Percentiles rank a stretch among this genome's conserved stretches.
Evolutionary conservation across 2,329 filamentous ascomycete species (phyloP).

Genomic region (Gaeumannomyces sp.): DNA sequence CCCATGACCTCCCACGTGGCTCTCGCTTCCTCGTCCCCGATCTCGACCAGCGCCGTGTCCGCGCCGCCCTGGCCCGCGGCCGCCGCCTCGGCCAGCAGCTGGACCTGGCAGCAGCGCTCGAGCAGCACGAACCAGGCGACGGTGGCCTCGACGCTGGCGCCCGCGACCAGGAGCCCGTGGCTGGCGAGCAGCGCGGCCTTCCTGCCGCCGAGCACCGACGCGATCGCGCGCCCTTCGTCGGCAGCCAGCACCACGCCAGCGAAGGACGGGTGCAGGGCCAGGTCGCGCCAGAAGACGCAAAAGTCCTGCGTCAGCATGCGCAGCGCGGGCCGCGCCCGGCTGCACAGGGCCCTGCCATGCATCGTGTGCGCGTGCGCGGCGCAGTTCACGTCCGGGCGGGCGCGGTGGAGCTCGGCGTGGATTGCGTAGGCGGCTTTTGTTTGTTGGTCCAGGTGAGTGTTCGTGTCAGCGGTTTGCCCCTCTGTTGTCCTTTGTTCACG

Average conservation of each 20-base stretch:
- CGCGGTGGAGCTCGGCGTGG: conserved; percentile 42
- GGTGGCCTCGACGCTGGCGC: conserved; percentile 41
- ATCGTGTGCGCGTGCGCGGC: conserved; percentile 49
- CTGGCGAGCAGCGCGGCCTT: conserved; percentile 50
- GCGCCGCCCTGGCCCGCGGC: conserved; percentile 51
- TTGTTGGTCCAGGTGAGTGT: too few species aligned
- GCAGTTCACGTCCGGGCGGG: conserved; percentile 47
- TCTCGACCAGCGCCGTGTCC: conserved; percentile 13
- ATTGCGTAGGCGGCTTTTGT: conserved; percentile 21
- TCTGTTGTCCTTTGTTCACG: not conserved
- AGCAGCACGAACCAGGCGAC: conserved; percentile 50
- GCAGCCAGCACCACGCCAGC: conserved; percentile 45
- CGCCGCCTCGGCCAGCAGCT: conserved; percentile 51
- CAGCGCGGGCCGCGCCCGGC: conserved; percentile 48
- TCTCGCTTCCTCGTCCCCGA: conserved; percentile 19
- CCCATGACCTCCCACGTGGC: conserved; percentile 20
- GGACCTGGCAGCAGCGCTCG: conserved; percentile 41
- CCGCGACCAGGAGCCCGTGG: conserved; percentile 48
- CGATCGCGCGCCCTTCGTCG: conserved; percentile 45
- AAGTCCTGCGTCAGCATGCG: conserved; percentile 62
- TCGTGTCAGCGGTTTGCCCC: not conserved
- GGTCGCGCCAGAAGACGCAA: conserved; percentile 51
- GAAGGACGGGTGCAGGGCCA: conserved; percentile 38
- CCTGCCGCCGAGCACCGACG: conserved; percentile 36
- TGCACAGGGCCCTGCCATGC: conserved; percentile 52